phyloP scores from a whole-genome alignment of 805 yeast genomes.

The Kodamaea kaohsiungensis region DNA sequence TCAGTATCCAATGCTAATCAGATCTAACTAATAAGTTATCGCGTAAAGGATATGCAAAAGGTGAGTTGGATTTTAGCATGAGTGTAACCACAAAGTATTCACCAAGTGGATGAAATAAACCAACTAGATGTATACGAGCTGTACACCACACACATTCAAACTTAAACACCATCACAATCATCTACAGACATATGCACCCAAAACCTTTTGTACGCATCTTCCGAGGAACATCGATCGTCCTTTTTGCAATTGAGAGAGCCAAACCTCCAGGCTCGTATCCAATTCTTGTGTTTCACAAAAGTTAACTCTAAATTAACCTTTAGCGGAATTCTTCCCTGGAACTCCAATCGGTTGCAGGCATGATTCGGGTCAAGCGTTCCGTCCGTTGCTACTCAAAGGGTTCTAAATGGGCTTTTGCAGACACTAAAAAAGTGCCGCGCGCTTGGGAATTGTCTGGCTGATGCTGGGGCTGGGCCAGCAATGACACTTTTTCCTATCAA shows the following conservation, averaged over 20 bases:
- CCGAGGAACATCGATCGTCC: not conserved
- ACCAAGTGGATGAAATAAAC: no score
- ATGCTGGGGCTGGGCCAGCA: not conserved
- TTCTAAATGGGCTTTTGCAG: not conserved
- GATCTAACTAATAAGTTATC: no score
- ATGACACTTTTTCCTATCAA: not conserved
- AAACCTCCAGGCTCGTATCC: not conserved
- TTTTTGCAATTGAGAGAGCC: no score
- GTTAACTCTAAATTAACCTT: constrained; percentile 1
- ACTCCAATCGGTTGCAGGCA: not conserved
- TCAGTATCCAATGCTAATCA: no score
- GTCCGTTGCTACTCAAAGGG: not conserved
- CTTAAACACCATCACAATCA: not conserved
- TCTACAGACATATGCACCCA: not conserved
- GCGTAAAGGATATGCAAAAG: no score
- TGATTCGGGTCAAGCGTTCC: not conserved
- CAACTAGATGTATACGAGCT: not conserved
- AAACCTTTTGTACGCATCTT: not conserved
- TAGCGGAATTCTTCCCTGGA: not conserved
- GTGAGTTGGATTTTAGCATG: no score
- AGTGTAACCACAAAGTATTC: no score
- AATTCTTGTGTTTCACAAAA: not conserved
- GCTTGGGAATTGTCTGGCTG: not conserved
- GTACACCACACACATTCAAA: not conserved
- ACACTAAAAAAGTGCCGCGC: not conserved